These are phyloP conservation scores for Decorospora gaudefroyi DNA, from an alignment of 2,329 filamentous ascomycete genomes.

Conservation along the genomic window DNA sequence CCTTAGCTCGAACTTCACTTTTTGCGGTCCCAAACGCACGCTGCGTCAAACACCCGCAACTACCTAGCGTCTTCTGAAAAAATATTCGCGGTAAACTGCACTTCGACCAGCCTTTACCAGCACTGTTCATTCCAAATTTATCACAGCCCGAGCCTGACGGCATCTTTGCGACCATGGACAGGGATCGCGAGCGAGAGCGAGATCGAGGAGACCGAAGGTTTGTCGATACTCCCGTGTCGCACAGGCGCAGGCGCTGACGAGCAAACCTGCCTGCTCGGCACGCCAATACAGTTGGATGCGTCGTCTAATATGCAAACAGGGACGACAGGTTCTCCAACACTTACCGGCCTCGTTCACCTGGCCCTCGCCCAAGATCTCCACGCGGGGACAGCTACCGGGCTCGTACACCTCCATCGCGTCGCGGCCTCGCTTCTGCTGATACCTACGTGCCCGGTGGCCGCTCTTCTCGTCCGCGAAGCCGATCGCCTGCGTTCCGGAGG, in stretches of 20 bases:
- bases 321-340: constrained; percentile 48
- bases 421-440: constrained; percentile 46
- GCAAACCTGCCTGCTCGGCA: constrained; percentile 2
- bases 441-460: constrained; percentile 49
- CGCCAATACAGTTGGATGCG: background rate
- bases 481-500: constrained; percentile 47
- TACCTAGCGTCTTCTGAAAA: too few species aligned
- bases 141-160: background rate
- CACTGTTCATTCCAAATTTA: constrained; percentile 2
- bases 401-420: constrained; percentile 16
- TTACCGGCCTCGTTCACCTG: constrained; percentile 45
- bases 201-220: constrained; percentile 53
- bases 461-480: constrained; percentile 45
- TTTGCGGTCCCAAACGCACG: constrained; percentile 24
- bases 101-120: constrained; percentile 1
- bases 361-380: constrained; percentile 37
- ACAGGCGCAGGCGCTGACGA: constrained; percentile 8
- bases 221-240: constrained; percentile 33
- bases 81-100: too few species aligned
- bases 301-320: constrained; percentile 27
- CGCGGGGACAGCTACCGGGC: constrained; percentile 47
- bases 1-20: constrained; percentile 37
- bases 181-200: constrained; percentile 50
- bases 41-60: constrained; percentile 11
- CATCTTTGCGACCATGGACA: constrained; percentile 35